phyloP scores from a whole-genome alignment of 257 asterid species.

The Scutellaria galericulata region DNA sequence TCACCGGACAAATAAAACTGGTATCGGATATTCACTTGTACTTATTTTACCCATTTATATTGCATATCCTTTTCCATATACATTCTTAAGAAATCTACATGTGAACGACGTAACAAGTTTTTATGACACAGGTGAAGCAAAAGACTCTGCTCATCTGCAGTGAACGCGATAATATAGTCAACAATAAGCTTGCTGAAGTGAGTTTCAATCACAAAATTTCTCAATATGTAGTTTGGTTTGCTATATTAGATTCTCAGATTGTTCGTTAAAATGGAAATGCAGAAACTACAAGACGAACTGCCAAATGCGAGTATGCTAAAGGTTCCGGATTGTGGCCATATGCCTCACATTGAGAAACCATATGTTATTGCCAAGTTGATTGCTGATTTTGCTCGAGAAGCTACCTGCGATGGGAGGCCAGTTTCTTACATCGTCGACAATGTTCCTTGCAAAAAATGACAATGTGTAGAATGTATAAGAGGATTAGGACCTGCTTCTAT shows the following conservation, averaged over 20 bases:
- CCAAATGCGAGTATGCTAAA: slow-evolving; percentile 53
- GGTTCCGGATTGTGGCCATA: slow-evolving; percentile 64
- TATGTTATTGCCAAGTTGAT: slow-evolving; percentile 52
- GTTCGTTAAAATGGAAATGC: slow-evolving; percentile 28
- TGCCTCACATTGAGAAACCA: slow-evolving; percentile 84
- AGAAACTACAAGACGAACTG: slow-evolving; percentile 60
- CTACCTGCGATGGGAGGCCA: slow-evolving; percentile 12
- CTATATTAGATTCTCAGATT: not conserved
- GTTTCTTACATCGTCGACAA: slow-evolving; percentile 16
- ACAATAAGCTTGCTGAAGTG: slow-evolving; percentile 59
- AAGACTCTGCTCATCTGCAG: slow-evolving; percentile 65
- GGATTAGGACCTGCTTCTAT: not conserved
- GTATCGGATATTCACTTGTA: slow-evolving; percentile 32
- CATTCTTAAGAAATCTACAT: not conserved
- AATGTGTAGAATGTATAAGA: slow-evolving; percentile 19
- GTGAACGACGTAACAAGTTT: not conserved
- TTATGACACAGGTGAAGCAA: slow-evolving; percentile 59
- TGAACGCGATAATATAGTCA: slow-evolving; percentile 57
- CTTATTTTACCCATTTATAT: too few relatives aligned
- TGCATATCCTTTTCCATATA: not conserved
- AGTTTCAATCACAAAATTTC: slow-evolving; percentile 20
- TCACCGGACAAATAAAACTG: slow-evolving; percentile 55
- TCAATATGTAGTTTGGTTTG: too few relatives aligned
- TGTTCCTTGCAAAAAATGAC: slow-evolving; percentile 9
- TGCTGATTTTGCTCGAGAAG: slow-evolving; percentile 48